Percentiles rank a stretch among this genome's conserved stretches.
Conservation (phyloP, 208 protist genomes). For the Angomonas deanei region DNA sequence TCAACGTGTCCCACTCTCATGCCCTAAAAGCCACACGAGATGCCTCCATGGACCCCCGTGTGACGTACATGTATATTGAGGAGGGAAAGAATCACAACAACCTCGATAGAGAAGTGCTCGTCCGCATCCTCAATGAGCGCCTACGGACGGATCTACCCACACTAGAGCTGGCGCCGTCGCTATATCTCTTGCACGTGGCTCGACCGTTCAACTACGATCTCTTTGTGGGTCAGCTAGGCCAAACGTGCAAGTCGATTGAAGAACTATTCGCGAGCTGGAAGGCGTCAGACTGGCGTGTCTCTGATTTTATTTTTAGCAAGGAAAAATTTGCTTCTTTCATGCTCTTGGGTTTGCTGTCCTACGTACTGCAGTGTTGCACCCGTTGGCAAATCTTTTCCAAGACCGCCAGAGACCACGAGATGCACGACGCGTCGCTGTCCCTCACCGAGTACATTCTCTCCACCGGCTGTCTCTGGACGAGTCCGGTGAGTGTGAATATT, state of each 20-base stretch:
- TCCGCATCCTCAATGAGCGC: constrained; percentile 48
- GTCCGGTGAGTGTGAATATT: constrained; percentile 55
- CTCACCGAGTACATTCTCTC: constrained; percentile 55
- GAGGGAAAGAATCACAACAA: constrained; percentile 76
- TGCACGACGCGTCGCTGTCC: constrained; percentile 19
- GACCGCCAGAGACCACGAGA: constrained; percentile 23
- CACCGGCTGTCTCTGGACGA: constrained; percentile 51
- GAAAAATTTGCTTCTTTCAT: constrained; percentile 52
- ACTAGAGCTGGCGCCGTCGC: constrained; percentile 16
- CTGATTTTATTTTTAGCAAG: constrained; percentile 22
- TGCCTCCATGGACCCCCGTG: constrained; percentile 29
- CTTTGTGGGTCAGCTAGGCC: constrained; percentile 31
- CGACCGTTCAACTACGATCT: constrained; percentile 34
- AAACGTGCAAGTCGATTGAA: background rate
- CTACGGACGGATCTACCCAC: constrained; percentile 18
- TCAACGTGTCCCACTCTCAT: constrained; percentile 66
- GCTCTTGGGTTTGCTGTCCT: constrained; percentile 48
- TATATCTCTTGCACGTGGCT: constrained; percentile 31
- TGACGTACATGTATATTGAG: constrained; percentile 58
- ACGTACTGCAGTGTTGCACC: constrained; percentile 48
- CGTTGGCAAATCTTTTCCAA: constrained; percentile 59
- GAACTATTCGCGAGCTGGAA: constrained; percentile 18
- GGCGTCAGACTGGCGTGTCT: constrained; percentile 16
- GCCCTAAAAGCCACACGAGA: constrained; percentile 43
- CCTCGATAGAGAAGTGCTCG: constrained; percentile 33